phyloP scores from a whole-genome alignment of 228 moss, liverwort and hornwort species.

The Sphagnum magellanicum region DNA sequence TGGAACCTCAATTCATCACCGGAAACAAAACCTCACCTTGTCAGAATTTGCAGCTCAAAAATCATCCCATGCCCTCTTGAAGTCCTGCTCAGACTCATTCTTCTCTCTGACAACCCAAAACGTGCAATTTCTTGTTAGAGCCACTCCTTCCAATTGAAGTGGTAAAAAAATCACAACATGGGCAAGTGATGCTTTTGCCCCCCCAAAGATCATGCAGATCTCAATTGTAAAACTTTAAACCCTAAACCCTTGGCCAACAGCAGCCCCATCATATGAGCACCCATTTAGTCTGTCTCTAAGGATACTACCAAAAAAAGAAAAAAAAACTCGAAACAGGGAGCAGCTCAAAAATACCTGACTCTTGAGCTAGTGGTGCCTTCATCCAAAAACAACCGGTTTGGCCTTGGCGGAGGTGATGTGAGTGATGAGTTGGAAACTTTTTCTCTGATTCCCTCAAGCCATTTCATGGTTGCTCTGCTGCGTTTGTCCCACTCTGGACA shows the following conservation, averaged over 20 bases:
- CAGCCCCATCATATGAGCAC: neutral
- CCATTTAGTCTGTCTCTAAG: too few species aligned
- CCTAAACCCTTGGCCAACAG: conserved; percentile 1
- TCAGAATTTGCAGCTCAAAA: conserved; percentile 69
- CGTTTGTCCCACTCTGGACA: conserved; percentile 67
- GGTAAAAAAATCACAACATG: neutral
- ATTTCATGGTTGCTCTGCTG: conserved; percentile 91
- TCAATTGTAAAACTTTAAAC: neutral
- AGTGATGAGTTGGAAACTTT: conserved; percentile 69
- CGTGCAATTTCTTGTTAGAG: neutral
- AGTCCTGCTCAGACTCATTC: conserved; percentile 88
- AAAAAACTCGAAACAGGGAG: neutral
- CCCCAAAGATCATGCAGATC: neutral
- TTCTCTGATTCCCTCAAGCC: conserved; percentile 96
- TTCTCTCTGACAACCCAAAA: conserved; percentile 27
- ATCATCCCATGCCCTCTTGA: conserved; percentile 85
- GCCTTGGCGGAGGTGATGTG: conserved; percentile 56
- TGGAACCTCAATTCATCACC: too few species aligned
- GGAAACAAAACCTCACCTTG: conserved; percentile 33
- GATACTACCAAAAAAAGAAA: neutral
- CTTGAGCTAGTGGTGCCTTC: conserved; percentile 59
- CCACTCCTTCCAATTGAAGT: neutral
- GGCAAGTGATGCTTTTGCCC: neutral
- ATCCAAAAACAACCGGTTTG: conserved; percentile 27
- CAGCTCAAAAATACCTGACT: conserved; percentile 21